These are phyloP conservation scores for Vararia minispora DNA, from an alignment of 768 basidiomycete genomes.

Conservation along the genomic window DNA sequence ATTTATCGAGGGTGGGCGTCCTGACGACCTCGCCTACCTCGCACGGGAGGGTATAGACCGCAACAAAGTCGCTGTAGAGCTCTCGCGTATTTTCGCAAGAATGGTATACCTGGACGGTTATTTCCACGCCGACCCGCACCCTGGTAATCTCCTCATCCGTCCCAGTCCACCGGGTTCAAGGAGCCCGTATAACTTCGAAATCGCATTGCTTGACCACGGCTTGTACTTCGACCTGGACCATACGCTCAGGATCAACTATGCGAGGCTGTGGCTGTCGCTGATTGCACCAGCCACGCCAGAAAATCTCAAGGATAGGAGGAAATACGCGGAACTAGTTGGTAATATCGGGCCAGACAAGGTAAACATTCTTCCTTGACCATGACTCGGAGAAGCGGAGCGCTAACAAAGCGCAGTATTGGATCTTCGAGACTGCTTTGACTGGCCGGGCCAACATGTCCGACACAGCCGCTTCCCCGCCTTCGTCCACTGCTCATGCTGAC, in stretches of 20 bases:
- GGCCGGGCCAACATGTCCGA: too few species aligned
- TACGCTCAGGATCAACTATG: slow-evolving; percentile 70
- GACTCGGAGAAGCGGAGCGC: background rate
- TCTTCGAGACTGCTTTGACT: slow-evolving; percentile 95
- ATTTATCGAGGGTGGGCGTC: slow-evolving; percentile 78
- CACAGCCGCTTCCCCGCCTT: too few species aligned
- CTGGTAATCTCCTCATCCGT: slow-evolving; percentile 87
- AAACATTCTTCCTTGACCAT: slow-evolving; percentile 16
- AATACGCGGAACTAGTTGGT: slow-evolving; percentile 85
- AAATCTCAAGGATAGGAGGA: slow-evolving; percentile 57
- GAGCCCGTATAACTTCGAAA: slow-evolving; percentile 92
- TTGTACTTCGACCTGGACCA: slow-evolving; percentile 86
- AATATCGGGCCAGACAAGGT: slow-evolving; percentile 86
- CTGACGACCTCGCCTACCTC: slow-evolving; percentile 82
- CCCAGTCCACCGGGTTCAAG: slow-evolving; percentile 47
- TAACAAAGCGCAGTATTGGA: slow-evolving; percentile 53
- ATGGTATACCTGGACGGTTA: slow-evolving; percentile 97
- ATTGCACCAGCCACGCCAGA: slow-evolving; percentile 61
- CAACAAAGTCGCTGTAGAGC: slow-evolving; percentile 86
- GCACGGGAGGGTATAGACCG: slow-evolving; percentile 77
- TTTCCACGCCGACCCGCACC: slow-evolving; percentile 49
- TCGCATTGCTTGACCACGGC: slow-evolving; percentile 90
- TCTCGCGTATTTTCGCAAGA: slow-evolving; percentile 81
- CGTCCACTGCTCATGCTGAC: slow-evolving; percentile 24
- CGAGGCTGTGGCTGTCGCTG: slow-evolving; percentile 85